Evolutionary conservation across 768 basidiomycete genomes (phyloP), one percentile per base, ranked within the genome.

Genomic region (Asterophora lycoperdoides): DNA sequence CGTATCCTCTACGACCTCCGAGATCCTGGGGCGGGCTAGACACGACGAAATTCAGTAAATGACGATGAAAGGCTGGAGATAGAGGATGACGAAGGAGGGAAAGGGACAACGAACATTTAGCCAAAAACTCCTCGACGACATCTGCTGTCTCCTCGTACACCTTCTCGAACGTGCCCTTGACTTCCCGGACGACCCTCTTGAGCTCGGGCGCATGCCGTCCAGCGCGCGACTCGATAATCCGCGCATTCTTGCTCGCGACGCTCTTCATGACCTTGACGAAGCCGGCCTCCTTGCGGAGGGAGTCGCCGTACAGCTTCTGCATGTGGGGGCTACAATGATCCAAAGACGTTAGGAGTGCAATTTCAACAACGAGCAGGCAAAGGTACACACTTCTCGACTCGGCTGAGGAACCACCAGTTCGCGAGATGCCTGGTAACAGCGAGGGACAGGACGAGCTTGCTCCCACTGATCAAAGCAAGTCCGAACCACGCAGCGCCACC

Each of bases 241-340:
- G 77, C 0, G 83, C 89, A 53, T 92, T 90, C 70, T 84, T 86
- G 61, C 77, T 83, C 3, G 93, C 93, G 8, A 94, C 91, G 51
- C 78, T 89, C 69, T 93, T 94, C 66, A 99, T 85, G n/a, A 97
- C 94, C 72, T 97, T 96, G 58, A 95, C 91, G 55, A 98, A 89
- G 44, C 96, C 96, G 1, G 94, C 95, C 50, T 98, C 95, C 67
- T 93, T 92, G 54, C 96, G 84, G 10, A 99, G 72, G 11, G 88
- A 84, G 60, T 94, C 83, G 2, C 96, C 95, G 65, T 99, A 99
- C 15, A 98, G 75, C 63, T 91, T 93, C 53, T 80, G 83, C 96
- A 98, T 98, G 68, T 98, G 96, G n/a, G 96, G 96, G 57, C 95
- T 98, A 46, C 38, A 0, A 13, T 37, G 9, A 4, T 41, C 13